A percentile compares a stretch with the other conserved stretches of the same genome.
These are phyloP conservation scores for Metschnikowia kunwiensis DNA, from an alignment of 805 yeast species.

Conservation along the genomic window DNA sequence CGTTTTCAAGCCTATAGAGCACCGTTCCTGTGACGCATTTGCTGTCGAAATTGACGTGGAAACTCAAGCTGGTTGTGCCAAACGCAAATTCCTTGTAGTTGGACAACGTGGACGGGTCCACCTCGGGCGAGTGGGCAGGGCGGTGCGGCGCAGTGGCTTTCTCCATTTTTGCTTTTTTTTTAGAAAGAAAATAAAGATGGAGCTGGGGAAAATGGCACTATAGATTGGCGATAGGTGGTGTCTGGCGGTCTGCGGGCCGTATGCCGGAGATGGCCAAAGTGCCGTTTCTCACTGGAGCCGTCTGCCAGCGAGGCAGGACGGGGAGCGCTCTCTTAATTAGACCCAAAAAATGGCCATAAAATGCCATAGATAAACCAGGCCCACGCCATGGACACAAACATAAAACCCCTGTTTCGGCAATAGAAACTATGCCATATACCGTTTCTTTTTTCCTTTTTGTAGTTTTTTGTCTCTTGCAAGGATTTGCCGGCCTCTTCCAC, in stretches of 20 bases:
- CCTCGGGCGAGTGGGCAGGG: conserved; percentile 17
- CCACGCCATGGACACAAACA: too few relatives aligned
- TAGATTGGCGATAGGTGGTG: not conserved
- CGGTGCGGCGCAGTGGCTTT: conserved; percentile 14
- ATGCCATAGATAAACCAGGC: too few relatives aligned
- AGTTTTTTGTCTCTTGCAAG: too few relatives aligned
- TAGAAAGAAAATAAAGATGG: not conserved
- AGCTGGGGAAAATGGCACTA: too few relatives aligned
- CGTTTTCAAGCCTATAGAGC: conserved; percentile 38
- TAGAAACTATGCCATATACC: too few relatives aligned
- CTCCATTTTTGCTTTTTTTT: conserved; percentile 4
- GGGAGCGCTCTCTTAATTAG: too few relatives aligned
- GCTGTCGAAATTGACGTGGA: conserved; percentile 54
- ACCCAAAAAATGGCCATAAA: too few relatives aligned
- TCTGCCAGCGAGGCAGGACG: conserved; percentile 4
- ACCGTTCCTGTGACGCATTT: conserved; percentile 57
- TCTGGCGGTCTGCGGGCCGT: conserved; percentile 1
- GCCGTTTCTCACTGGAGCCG: conserved; percentile 9
- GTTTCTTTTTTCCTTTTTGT: too few relatives aligned
- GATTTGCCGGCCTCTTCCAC: too few relatives aligned
- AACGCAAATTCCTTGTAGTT: conserved; percentile 58
- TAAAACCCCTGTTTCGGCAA: too few relatives aligned
- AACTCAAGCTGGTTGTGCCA: conserved; percentile 47
- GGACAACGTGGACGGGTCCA: conserved; percentile 77
- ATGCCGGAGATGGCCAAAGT: conserved; percentile 5